Evolutionary conservation across 2,329 filamentous ascomycete species (phyloP).

Genomic region (Aspergillus brasiliensis): DNA sequence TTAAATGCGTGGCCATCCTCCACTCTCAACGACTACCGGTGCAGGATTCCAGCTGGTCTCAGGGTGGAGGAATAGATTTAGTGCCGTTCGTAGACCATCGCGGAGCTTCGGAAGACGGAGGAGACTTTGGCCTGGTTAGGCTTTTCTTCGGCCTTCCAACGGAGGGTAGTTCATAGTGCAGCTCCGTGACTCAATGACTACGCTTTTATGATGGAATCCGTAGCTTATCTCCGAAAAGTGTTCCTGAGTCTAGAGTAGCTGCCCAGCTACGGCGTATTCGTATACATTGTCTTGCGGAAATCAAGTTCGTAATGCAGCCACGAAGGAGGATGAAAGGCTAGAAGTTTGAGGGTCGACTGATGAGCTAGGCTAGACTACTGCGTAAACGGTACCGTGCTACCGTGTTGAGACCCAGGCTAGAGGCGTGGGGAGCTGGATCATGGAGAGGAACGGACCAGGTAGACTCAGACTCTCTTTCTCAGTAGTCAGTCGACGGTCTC

Average conservation of each 20-base stretch:
- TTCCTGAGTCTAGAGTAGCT: neutral
- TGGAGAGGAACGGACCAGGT: neutral
- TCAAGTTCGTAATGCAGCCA: neutral
- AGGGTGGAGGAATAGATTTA: neutral
- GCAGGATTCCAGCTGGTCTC: too few species aligned
- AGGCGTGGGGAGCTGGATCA: neutral
- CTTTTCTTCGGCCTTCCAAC: too few species aligned
- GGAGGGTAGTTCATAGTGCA: too few species aligned
- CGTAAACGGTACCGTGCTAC: too few species aligned
- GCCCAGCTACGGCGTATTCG: neutral
- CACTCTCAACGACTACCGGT: neutral
- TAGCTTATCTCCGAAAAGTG: neutral
- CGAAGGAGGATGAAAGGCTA: neutral
- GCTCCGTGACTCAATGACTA: neutral
- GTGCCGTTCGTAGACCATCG: neutral
- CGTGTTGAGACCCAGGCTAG: neutral
- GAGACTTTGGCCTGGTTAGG: neutral
- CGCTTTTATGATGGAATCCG: neutral
- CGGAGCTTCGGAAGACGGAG: neutral
- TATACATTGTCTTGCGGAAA: slow-evolving; percentile 1
- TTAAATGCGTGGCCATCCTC: neutral
- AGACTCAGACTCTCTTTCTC: neutral
- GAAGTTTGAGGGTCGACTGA: neutral
- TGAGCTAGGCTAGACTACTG: neutral
- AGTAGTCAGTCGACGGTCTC: neutral